Evolutionary conservation across 139 green algal genomes (phyloP), one percentile per base, ranked within the genome.

Genomic region (Chara braunii): DNA sequence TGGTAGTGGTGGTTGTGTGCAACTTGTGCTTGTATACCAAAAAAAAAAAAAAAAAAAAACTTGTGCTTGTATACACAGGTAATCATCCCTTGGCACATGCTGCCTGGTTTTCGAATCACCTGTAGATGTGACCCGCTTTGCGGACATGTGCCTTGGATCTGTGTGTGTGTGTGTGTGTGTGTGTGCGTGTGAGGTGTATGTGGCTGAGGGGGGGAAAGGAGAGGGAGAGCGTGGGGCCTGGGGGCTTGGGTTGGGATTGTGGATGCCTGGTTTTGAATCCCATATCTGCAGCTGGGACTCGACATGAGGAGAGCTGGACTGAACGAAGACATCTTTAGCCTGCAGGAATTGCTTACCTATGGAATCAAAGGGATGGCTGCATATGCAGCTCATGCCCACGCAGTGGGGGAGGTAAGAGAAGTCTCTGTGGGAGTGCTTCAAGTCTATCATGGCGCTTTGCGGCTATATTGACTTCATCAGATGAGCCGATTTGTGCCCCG

Each of bases 341-440:
- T 87, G 34, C 83, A 88, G 36, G 83, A 88, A 73, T 63, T 87
- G 44, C 40, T 88, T 2, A 69, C 60, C 43, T 80, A 87, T 56
- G 83, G 80, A 33, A 37, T 88, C 30, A 84, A 85, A 72, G 83
- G 83, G 37, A 50, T 85, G 40, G 53, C 37, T 8, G 83, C 83
- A 1, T 88, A 88, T 30, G 62, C 79, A 6, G 80, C 84, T 56
- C 81, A 87, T 42, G 77, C 82, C 30, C 24, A 40, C 62, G 31
- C 9, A 32, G 23, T 37, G 5, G 23, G 54, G 22, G 32, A 59
- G 51, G 51, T 59, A 4, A 8, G 5, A 7, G 3, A 12, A 12
- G 7, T 54, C 7, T 12, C 7, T 8, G 44, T 54, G 44, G 5
- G 26, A 36, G 2, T 28, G 5, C 5, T 26, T 34, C 5, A 8